Conservation (phyloP, 495 filamentous ascomycete species). For the Parmelia sp. region DNA sequence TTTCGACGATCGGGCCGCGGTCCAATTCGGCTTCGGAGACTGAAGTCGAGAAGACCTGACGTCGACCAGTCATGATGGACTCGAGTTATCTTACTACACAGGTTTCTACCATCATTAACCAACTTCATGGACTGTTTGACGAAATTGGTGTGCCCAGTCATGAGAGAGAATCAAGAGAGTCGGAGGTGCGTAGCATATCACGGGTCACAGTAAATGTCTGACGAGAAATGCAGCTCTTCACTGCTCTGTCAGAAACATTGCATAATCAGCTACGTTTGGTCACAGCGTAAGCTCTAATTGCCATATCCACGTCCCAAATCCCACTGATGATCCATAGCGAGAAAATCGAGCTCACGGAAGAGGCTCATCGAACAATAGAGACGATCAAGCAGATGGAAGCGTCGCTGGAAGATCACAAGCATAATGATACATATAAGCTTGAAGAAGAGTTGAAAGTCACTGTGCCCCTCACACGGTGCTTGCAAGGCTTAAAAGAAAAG, state of each 20-base stretch:
- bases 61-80: conserved; percentile 71
- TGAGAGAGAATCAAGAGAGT: conserved; percentile 82
- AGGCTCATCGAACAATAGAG: conserved; percentile 79
- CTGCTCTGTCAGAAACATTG: conserved; percentile 77
- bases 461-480: conserved; percentile 70
- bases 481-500: conserved; percentile 77
- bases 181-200: conserved; percentile 53
- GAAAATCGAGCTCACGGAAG: conserved; percentile 78
- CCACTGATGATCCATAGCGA: conserved; percentile 49
- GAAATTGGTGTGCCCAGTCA: conserved; percentile 87
- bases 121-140: conserved; percentile 90
- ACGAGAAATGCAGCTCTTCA: conserved; percentile 60
- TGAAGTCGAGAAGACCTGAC: neutral
- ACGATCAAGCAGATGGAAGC: conserved; percentile 87
- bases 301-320: neutral
- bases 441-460: conserved; percentile 66
- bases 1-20: neutral
- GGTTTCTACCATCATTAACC: conserved; percentile 82
- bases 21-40: conserved; percentile 5
- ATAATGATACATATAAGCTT: conserved; percentile 52
- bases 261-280: conserved; percentile 77
- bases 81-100: conserved; percentile 86
- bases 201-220: conserved; percentile 17
- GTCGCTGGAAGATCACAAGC: conserved; percentile 71
- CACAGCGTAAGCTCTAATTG: conserved; percentile 46